Evolutionary conservation across 371 early-diverging fungal genomes (phyloP), one percentile per base, ranked within the genome.

Genomic region (Mitosporidium daphniae): DNA sequence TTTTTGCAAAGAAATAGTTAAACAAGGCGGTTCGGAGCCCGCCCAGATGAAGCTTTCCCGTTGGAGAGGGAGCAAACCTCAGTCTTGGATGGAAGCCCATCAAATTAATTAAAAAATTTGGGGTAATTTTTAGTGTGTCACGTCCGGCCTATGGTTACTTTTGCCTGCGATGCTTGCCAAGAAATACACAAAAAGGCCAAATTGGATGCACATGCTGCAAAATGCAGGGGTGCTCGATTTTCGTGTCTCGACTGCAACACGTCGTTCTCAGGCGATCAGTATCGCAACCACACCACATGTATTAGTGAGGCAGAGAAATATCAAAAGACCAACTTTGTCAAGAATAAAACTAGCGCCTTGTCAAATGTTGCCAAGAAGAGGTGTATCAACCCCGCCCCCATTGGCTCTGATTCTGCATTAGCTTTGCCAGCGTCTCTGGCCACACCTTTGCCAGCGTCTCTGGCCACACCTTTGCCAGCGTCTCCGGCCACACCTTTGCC

Each of bases 61-160:
- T 78, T 2, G 84, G 84, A 28, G 71, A 70, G 3, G 84, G 84
- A 1, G 84, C 84, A 41, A 84, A 84, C 10, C 84, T 20, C n/a
- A n/a, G n/a, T n/a, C n/a, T n/a, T n/a, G n/a, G n/a, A n/a, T n/a
- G n/a, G n/a, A n/a, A n/a, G n/a, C n/a, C n/a, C n/a, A n/a, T n/a
- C n/a, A n/a, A n/a, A n/a, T n/a, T n/a, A n/a, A n/a, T n/a, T n/a
- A n/a, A n/a, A n/a, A n/a, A n/a, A n/a, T n/a, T n/a, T n/a, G n/a
- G n/a, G n/a, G n/a, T n/a, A n/a, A n/a, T n/a, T n/a, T n/a, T n/a
- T n/a, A n/a, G n/a, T n/a, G n/a, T n/a, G n/a, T n/a, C n/a, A n/a
- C n/a, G n/a, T n/a, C n/a, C n/a, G n/a, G n/a, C n/a, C n/a, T n/a
- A 28, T 28, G 28, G 28, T 28, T 0, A 57, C 60, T 17, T 58